Conservation (phyloP, 2,329 filamentous ascomycete species). For the Cercospora brassicicola region DNA sequence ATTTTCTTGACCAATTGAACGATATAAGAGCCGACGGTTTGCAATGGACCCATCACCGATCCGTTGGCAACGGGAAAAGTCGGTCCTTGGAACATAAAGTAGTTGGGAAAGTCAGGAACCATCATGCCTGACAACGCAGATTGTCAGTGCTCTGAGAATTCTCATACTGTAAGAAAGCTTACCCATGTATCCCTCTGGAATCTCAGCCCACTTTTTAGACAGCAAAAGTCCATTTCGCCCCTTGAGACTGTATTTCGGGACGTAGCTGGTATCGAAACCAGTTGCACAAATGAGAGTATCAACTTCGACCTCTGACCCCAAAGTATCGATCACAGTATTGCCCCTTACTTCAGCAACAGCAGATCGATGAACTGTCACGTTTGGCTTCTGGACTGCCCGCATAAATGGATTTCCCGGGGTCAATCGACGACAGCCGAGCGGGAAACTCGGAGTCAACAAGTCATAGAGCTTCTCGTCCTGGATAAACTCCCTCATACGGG, state of each 20-base stretch:
- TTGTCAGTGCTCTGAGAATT: neutral
- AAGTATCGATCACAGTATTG: neutral
- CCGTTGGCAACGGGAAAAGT: conserved; percentile 18
- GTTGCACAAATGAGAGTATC: neutral
- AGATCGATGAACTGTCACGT: neutral
- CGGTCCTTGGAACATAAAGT: conserved; percentile 28
- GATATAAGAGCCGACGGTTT: neutral
- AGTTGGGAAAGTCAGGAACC: conserved; percentile 33
- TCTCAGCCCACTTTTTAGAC: neutral
- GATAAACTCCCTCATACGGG: neutral
- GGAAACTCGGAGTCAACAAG: neutral
- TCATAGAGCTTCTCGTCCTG: neutral
- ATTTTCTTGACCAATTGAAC: neutral
- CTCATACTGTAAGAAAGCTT: neutral
- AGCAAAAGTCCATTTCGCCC: neutral
- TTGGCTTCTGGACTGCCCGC: neutral
- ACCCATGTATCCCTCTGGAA: neutral
- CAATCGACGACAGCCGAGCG: neutral
- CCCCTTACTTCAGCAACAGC: neutral
- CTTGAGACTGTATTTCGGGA: neutral
- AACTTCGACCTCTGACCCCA: neutral
- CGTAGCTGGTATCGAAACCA: neutral
- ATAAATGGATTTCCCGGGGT: neutral
- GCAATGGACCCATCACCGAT: conserved; percentile 12
- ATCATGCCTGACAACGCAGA: neutral